These are phyloP conservation scores for Biscogniauxia sp. DNA, from an alignment of 2,329 filamentous ascomycete genomes.

Conservation along the genomic window DNA sequence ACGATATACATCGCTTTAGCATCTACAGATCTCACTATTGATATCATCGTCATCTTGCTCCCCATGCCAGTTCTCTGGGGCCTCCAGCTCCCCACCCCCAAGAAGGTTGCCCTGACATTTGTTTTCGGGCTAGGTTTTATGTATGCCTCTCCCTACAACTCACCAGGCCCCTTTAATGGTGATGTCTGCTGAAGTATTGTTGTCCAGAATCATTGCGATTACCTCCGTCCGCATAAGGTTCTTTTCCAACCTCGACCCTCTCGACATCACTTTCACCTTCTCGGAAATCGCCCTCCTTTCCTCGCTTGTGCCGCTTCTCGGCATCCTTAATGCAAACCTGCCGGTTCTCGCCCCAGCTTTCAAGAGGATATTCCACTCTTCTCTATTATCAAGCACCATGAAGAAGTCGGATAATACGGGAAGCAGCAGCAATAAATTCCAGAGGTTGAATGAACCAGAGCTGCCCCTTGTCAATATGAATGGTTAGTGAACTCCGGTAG, in stretches of 20 bases:
- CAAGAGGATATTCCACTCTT: constrained; percentile 11
- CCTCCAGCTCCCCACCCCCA: constrained; percentile 8
- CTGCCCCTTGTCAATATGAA: neutral
- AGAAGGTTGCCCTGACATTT: constrained; percentile 13
- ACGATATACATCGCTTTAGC: constrained; percentile 3
- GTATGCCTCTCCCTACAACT: constrained; percentile 4
- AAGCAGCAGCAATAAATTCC: constrained; percentile 4
- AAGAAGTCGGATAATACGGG: constrained; percentile 1
- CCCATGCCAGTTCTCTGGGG: constrained; percentile 16
- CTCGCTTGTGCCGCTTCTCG: constrained; percentile 20
- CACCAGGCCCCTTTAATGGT: neutral
- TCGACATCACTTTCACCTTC: constrained; percentile 16
- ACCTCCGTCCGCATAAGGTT: constrained; percentile 17
- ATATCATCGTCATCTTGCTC: constrained; percentile 8
- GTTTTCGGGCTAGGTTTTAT: constrained; percentile 21
- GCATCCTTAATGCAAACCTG: constrained; percentile 26
- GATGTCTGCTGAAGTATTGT: neutral
- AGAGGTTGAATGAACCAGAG: constrained; percentile 6
- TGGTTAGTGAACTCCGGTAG: neutral
- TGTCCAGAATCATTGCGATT: constrained; percentile 11
- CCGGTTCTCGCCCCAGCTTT: constrained; percentile 19
- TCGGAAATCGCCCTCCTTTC: constrained; percentile 13
- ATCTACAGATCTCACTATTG: constrained; percentile 5
- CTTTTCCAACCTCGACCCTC: constrained; percentile 13
- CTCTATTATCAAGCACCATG: neutral